Base-by-base conservation (phyloP, 495 filamentous ascomycete species). In the Aspergillus biplanus region DNA sequence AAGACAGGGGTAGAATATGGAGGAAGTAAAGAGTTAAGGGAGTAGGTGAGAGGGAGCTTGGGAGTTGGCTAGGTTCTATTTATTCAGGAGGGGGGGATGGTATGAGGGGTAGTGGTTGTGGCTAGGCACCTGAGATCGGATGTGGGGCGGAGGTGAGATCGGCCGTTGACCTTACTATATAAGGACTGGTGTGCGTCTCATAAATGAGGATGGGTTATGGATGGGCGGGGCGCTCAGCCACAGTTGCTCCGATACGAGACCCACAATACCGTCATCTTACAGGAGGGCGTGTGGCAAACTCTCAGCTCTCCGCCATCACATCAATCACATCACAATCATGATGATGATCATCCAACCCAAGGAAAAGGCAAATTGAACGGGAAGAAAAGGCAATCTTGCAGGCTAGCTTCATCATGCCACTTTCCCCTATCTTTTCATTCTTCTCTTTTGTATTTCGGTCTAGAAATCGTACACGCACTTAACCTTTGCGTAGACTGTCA, bases 21-120 rank as follows among this genome's bases (percentile, higher is more conserved):
- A 32, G 33, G 44, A 46, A 18, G 53, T 50, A 18, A 27, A 34
- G 49, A 32, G 33, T 18, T 35, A 16, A 33, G 7, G 9, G 59
- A 31, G n/a, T 33, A 27, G 46, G 18, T 21, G 27, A 50, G 47
- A 9, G 27, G 21, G 47, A 50, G 47, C 7, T 3, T 27, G 58
- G 18, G 35, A 27, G 21, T 1, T 27, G 21, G 21, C 21, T 27
- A 1, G 21, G 21, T 2, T 27, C 21, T 27, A 27, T 27, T 27
- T 27, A 27, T 27, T 27, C 21, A 27, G 35, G 33, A 32, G 53
- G 47, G 44, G 60, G 52, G 42, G 18, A 16, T 18, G 16, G 47
- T 50, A 50, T 50, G 47, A 50, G 47, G 47, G 47, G 47, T 6
- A 50, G n/a, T n/a, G 6, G 27, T 50, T 50, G 47, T 50, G 47